Base-by-base conservation (phyloP, 208 protist genomes). In the Wallacemonas sp. region DNA sequence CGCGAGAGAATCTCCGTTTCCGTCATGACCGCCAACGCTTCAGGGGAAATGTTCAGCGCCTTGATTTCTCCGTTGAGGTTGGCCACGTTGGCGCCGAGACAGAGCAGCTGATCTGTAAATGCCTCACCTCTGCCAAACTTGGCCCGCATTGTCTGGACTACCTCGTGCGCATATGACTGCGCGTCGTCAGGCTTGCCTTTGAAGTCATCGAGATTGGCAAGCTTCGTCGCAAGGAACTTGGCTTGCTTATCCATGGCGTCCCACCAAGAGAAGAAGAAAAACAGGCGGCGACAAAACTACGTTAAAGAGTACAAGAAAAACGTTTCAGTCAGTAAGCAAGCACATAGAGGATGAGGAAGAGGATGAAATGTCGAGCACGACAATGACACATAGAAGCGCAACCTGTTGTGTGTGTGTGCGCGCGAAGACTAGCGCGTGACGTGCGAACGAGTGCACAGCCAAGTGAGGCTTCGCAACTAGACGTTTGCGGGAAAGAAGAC, bases 51-150 rank as follows among this genome's bases (percentile, higher is more conserved):
- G 23, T 33, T 58, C 5, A 39, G 27, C 3, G 61, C 67, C 11
- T 23, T 29, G 12, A 94, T 58, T 60, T 92, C 78, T 0, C 84
- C 82, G 54, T 94, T 77, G n/a, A 96, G 47, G 52, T 85, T 82
- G 38, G 48, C 56, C 11, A 96, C 73, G 58, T 96, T 96, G 12
- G 86, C 81, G 11, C 93, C 33, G 29, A 96, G 68, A 67, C 77
- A 57, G 60, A 94, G 81, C 17, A 85, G 48, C 29, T 92, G 81
- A 49, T 96, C 91, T 23, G 65, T 72, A 74, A 94, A 94, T 8
- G 81, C 74, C 46, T 87, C 88, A 23, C 78, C 80, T 0, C 81
- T 71, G 52, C 39, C 65, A 23, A 56, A 56, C 55, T 24, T 69
- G 2, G 56, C 61, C 11, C 75, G 60, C 67, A 91, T 69, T 16